Conservation (phyloP, 768 basidiomycete genomes). For the Coprinopsis strossmayeri region DNA sequence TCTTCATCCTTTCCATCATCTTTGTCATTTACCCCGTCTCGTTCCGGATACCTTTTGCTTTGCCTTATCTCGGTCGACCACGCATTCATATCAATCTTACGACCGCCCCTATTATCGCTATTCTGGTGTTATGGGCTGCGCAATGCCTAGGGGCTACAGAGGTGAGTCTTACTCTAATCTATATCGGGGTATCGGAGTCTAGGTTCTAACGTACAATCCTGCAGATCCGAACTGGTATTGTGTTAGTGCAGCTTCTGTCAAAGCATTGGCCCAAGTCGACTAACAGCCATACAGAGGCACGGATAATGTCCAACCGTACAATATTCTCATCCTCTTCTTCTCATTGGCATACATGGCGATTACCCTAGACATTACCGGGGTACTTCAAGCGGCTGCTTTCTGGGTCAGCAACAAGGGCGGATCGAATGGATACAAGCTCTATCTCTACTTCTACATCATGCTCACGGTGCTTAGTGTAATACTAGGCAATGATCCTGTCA, state of each 20-base stretch:
- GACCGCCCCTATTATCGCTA: conserved; percentile 47
- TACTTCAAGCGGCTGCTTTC: conserved; percentile 82
- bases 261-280: too few relatives aligned
- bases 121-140: conserved; percentile 47
- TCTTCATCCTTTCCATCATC: conserved; percentile 47
- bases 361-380: conserved; percentile 84
- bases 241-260: too few relatives aligned
- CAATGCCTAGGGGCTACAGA: conserved; percentile 39
- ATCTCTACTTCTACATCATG: conserved; percentile 78
- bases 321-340: conserved; percentile 90
- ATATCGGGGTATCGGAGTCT: too few relatives aligned
- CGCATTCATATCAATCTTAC: conserved; percentile 40
- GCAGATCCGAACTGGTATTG: conserved; percentile 68
- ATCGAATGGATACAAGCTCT: conserved; percentile 62
- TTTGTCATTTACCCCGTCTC: conserved; percentile 43
- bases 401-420: conserved; percentile 83
- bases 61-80: conserved; percentile 24
- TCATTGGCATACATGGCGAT: conserved; percentile 91
- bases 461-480: conserved; percentile 70
- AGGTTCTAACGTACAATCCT: not conserved
- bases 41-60: conserved; percentile 24
- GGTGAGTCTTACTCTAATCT: not conserved
- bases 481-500: conserved; percentile 93
- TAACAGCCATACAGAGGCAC: conserved; percentile 9
- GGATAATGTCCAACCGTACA: conserved; percentile 80